A percentile compares a stretch with the other conserved stretches of the same genome.
Conservation (phyloP, 441 rosid species). For the Jatropha podagrica region DNA sequence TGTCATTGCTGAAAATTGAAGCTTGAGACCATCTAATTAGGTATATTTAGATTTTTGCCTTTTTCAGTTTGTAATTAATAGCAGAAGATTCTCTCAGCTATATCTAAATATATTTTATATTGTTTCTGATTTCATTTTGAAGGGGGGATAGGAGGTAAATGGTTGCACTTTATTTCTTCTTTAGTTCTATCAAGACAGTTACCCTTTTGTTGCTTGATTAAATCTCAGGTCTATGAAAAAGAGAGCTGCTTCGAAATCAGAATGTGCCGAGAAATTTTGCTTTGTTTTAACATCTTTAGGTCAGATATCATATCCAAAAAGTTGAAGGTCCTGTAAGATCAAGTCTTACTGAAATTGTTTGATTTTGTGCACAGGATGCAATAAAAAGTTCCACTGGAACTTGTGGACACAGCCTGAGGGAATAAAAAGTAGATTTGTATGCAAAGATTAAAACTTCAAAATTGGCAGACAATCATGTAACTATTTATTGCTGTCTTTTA, state of each 20-base stretch:
- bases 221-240: no score
- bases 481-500: not conserved
- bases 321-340: not conserved
- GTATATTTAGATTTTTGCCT: not conserved
- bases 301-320: not conserved
- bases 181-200: no score
- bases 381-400: no score
- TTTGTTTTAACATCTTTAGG: not conserved
- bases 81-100: not conserved
- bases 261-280: not conserved
- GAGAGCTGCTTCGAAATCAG: not conserved
- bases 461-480: not conserved
- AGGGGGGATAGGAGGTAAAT: not conserved
- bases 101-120: not conserved
- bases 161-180: not conserved
- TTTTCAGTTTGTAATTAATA: constrained; percentile 2
- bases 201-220: no score
- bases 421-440: no score
- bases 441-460: not conserved
- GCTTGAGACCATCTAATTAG: constrained; percentile 7
- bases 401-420: no score
- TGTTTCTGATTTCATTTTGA: not conserved
- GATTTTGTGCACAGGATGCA: not conserved
- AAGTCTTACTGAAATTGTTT: not conserved
- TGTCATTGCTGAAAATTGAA: not conserved